Percentiles rank a stretch among this genome's conserved stretches.
phyloP scores from a whole-genome alignment of 371 early-diverging fungal genomes.

The Mortierella sp. region DNA sequence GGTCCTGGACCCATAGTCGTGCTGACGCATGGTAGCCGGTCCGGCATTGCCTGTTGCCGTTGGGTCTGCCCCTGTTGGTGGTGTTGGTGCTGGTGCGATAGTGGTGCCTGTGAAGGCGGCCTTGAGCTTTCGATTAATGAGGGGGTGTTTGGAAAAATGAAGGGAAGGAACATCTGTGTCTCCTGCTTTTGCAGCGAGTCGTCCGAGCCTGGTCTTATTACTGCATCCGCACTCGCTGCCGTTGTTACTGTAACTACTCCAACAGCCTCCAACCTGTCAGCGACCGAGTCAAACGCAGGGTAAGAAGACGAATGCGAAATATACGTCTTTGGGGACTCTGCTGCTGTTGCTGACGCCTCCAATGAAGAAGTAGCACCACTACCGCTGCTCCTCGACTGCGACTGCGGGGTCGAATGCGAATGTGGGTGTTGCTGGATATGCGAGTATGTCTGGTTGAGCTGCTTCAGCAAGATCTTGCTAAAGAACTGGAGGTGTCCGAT shows the following conservation, averaged over 20 bases:
- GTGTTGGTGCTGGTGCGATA: too few species aligned
- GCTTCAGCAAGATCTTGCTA: constrained; percentile 23
- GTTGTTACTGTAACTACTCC: not conserved
- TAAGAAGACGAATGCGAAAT: not conserved
- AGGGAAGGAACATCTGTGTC: not conserved
- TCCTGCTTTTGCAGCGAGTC: not conserved
- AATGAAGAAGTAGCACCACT: not conserved
- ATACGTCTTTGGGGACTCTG: too few species aligned
- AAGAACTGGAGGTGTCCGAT: constrained; percentile 13
- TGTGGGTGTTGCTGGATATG: not conserved
- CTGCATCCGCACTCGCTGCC: not conserved
- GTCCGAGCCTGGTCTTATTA: not conserved
- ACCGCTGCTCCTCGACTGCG: not conserved
- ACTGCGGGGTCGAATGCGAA: not conserved
- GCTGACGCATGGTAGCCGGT: not conserved
- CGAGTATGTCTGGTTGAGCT: not conserved
- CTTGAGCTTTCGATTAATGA: not conserved
- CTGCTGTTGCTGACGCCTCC: not conserved
- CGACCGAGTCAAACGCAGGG: not conserved
- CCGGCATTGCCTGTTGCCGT: not conserved
- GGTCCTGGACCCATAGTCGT: not conserved
- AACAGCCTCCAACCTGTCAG: not conserved
- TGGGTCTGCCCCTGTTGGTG: too few species aligned
- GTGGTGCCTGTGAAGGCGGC: not conserved
- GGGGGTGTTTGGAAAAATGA: not conserved